Base-by-base conservation (phyloP, 345 rosid genomes). In the Salix koriyanagi region DNA sequence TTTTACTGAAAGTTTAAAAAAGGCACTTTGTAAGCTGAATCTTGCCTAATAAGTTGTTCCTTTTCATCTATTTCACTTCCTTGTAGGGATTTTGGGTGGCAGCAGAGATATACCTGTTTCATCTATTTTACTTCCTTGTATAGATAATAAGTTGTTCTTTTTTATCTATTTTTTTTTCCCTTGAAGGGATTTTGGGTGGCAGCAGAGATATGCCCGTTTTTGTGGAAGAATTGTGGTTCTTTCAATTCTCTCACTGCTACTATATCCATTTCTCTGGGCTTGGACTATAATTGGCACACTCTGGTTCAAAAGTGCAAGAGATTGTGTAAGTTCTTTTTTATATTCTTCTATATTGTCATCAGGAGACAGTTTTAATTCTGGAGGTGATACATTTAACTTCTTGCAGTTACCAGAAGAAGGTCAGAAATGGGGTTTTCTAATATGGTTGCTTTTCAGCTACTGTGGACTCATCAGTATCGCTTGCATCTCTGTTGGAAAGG, bases 341-440 rank as follows among this genome's bases (percentile, higher is more conserved):
- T 65, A 60, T 72, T 72, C 52, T 23, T 23, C 4, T 13, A 61
- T 58, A 65, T 56, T 72, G 61, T 58, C 21, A 71, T 65, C 54
- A 37, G 67, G 44, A 25, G 70, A 28, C 64, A 39, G 30, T 71
- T 65, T 58, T 77, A 37, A 54, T 69, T 58, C 62, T 56, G 60
- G 70, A 77, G 28, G 25, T 67, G 61, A 65, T 65, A 19, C 23
- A 1, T 77, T 34, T 30, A 41, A 65, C 28, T 34, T 65, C 44
- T 7, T 83, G 79, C 85, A 94, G 99, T 87, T 96, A 89, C 97
- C 98, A 26, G 91, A 88, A 83, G 91, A 89, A 76, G 98, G 97
- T 79, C 97, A 94, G 84, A 96, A 92, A 84, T 96, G 97, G 97
- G 97, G 97, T 71, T 96, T 96, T 80, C 87, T 96, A 34, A 96